A percentile compares a stretch with the other conserved stretches of the same genome.
phyloP scores from a whole-genome alignment of 1,284 basidiomycete species.

The Trichosporon coremiiforme region DNA sequence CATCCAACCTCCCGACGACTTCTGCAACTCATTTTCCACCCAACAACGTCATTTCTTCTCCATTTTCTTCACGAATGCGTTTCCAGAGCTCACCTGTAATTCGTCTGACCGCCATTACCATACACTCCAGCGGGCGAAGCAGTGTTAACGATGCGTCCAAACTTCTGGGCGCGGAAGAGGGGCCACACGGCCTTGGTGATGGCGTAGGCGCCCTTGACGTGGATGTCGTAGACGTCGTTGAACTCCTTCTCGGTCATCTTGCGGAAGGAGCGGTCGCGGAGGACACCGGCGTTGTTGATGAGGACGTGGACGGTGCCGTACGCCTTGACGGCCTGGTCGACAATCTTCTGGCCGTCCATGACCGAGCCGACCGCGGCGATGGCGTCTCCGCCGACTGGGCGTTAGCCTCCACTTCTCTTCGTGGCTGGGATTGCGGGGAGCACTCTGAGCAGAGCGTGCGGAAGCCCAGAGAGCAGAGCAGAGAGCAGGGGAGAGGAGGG shows the following conservation, averaged over 20 bases:
- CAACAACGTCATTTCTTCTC: too few species aligned
- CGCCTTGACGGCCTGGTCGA: slow-evolving; percentile 78
- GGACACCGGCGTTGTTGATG: slow-evolving; percentile 96
- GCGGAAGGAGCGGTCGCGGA: slow-evolving; percentile 79
- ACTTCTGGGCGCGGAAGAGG: slow-evolving; percentile 91
- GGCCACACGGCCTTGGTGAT: slow-evolving; percentile 98
- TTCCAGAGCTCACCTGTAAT: slow-evolving; percentile 57
- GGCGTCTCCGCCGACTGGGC: slow-evolving; percentile 79
- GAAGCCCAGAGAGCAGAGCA: background rate
- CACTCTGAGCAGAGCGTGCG: too few species aligned
- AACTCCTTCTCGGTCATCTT: slow-evolving; percentile 87
- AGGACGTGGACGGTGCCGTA: slow-evolving; percentile 83
- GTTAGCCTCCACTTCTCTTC: background rate
- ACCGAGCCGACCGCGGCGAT: slow-evolving; percentile 85
- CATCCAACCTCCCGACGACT: too few species aligned
- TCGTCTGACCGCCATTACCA: slow-evolving; percentile 97
- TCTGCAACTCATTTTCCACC: too few species aligned
- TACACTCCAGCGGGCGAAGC: slow-evolving; percentile 63
- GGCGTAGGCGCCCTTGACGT: slow-evolving; percentile 92
- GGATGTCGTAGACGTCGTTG: slow-evolving; percentile 84
- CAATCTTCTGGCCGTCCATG: slow-evolving; percentile 81
- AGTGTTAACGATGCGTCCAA: slow-evolving; percentile 90
- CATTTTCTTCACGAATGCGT: too few species aligned
- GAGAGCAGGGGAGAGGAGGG: background rate
- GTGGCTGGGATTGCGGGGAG: too few species aligned